A percentile compares a stretch with the other conserved stretches of the same genome.
phyloP scores from a whole-genome alignment of 306 rosid species.

The Trichosanthes cucumerina region DNA sequence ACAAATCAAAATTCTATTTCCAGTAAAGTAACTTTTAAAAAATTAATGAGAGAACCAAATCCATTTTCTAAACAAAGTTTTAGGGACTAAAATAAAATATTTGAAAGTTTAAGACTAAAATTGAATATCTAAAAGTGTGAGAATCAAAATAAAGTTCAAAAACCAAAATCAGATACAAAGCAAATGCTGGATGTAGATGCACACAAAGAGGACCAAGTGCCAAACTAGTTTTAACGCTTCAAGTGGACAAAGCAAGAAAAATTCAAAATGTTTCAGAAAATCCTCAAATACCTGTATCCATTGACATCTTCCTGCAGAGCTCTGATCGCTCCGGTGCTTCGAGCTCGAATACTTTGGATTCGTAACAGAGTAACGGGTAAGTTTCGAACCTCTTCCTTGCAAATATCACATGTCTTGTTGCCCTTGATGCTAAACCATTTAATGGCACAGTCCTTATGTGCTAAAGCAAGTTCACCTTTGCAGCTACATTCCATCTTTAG shows the following conservation, averaged over 20 bases:
- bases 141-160: not conserved
- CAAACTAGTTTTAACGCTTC: not conserved
- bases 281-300: constrained; percentile 59
- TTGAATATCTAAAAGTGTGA: not conserved
- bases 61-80: no score
- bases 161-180: not conserved
- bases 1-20: not conserved
- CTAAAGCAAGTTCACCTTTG: constrained; percentile 96
- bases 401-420: constrained; percentile 86
- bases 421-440: constrained; percentile 98
- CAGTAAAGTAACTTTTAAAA: not conserved
- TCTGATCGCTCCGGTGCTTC: constrained; percentile 35
- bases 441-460: constrained; percentile 86
- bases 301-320: constrained; percentile 38
- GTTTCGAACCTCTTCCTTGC: constrained; percentile 88
- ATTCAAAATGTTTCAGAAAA: not conserved
- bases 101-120: not conserved
- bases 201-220: not conserved
- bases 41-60: not conserved
- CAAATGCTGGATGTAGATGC: not conserved
- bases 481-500: constrained; percentile 95
- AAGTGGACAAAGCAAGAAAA: not conserved
- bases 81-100: not conserved
- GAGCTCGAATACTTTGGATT: constrained; percentile 50
- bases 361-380: constrained; percentile 81